These are phyloP conservation scores for Lepidium africanum DNA, from an alignment of 345 rosid genomes.

Conservation along the genomic window DNA sequence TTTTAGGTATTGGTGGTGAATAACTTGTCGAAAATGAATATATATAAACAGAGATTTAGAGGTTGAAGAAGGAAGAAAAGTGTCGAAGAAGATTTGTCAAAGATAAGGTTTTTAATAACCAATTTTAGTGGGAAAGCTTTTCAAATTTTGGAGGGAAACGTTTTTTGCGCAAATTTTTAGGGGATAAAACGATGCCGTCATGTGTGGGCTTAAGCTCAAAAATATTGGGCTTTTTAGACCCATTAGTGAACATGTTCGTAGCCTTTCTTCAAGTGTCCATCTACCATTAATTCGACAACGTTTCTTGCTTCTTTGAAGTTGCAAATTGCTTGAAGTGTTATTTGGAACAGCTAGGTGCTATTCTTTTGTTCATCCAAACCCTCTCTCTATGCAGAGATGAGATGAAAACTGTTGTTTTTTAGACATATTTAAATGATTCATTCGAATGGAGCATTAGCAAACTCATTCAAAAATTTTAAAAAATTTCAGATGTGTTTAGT, in stretches of 20 bases:
- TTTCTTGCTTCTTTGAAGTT: background rate
- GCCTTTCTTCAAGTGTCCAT: background rate
- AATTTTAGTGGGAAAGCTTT: background rate
- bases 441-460: no score
- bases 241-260: background rate
- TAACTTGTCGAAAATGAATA: background rate
- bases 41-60: slow-evolving; percentile 12
- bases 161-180: background rate
- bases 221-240: background rate
- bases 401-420: no score
- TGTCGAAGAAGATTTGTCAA: slow-evolving; percentile 27
- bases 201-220: slow-evolving; percentile 18
- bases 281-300: background rate
- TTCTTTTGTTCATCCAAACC: no score
- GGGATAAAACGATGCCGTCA: background rate
- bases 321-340: background rate
- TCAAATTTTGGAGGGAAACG: slow-evolving; percentile 21
- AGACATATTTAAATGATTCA: no score
- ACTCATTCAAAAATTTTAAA: no score
- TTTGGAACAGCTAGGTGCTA: background rate
- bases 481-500: no score
- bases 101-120: background rate
- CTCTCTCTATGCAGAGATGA: no score
- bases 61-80: slow-evolving; percentile 18
- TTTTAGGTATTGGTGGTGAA: background rate